These are phyloP conservation scores for Globisporangium cederbergense DNA, from an alignment of 352 stramenopile genomes.

Conservation along the genomic window DNA sequence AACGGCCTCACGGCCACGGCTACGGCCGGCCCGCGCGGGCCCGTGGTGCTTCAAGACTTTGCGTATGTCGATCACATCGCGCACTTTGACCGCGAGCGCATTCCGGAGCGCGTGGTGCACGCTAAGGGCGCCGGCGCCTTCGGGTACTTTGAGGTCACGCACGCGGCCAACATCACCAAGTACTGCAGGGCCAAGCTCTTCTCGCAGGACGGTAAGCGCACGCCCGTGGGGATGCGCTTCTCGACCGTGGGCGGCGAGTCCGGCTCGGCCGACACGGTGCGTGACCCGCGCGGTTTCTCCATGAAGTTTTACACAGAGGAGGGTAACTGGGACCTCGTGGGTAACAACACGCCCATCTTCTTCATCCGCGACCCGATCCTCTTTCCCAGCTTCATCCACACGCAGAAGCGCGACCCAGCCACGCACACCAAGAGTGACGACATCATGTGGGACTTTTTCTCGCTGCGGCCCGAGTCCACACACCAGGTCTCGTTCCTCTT, in stretches of 20 bases:
- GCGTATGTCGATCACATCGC: constrained; percentile 85
- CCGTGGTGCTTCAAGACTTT: constrained; percentile 81
- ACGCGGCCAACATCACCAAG: constrained; percentile 38
- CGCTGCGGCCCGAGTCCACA: constrained; percentile 85
- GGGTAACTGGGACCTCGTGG: constrained; percentile 92
- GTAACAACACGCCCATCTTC: constrained; percentile 94
- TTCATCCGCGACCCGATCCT: constrained; percentile 92
- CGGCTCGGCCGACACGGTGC: constrained; percentile 79
- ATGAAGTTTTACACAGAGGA: constrained; percentile 95
- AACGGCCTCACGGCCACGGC: constrained; percentile 69
- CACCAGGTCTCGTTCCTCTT: constrained; percentile 92
- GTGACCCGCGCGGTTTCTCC: constrained; percentile 88
- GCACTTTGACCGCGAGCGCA: constrained; percentile 92
- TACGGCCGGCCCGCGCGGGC: constrained; percentile 55
- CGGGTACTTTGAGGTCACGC: constrained; percentile 90
- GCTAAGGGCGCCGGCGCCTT: constrained; percentile 88
- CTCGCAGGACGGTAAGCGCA: constrained; percentile 71
- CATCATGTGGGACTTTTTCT: constrained; percentile 92
- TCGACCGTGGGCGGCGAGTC: constrained; percentile 81
- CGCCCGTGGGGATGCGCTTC: constrained; percentile 83
- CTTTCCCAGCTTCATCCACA: constrained; percentile 93
- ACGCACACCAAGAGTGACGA: constrained; percentile 85
- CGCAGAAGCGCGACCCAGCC: constrained; percentile 88
- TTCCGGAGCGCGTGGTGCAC: constrained; percentile 91
- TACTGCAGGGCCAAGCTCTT: constrained; percentile 85